Conservation (phyloP, 1,284 basidiomycete genomes). For the Trichosporon sp. region DNA sequence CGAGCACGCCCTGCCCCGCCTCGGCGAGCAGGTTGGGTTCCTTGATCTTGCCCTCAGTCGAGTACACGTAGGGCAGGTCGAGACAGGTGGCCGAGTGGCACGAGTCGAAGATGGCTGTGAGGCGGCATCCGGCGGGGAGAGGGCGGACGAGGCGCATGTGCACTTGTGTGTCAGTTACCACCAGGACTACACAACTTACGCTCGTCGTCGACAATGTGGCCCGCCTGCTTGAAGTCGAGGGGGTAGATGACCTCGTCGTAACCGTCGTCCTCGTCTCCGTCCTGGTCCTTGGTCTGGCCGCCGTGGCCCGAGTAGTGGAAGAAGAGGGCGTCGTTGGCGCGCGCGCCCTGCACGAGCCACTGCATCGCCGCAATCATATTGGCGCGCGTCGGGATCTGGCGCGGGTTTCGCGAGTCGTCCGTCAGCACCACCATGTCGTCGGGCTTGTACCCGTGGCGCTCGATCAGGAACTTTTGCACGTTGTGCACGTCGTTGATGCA, state of each 20-base stretch:
- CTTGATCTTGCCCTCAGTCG: conserved; percentile 81
- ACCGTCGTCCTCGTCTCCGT: conserved; percentile 66
- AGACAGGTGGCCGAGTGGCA: conserved; percentile 59
- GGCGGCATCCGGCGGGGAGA: conserved; percentile 77
- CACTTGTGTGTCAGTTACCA: conserved; percentile 25
- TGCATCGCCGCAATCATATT: conserved; percentile 86
- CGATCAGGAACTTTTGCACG: conserved; percentile 73
- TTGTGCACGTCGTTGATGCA: conserved; percentile 88
- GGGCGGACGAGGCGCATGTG: conserved; percentile 63
- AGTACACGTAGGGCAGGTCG: conserved; percentile 66
- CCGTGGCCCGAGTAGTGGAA: conserved; percentile 88
- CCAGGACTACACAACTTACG: conserved; percentile 45
- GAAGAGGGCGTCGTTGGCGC: conserved; percentile 82
- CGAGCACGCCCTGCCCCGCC: conserved; percentile 72
- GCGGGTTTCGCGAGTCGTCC: conserved; percentile 69
- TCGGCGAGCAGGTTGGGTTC: conserved; percentile 81
- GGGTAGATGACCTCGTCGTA: conserved; percentile 79
- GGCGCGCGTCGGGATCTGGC: conserved; percentile 70
- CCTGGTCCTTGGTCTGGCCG: conserved; percentile 70
- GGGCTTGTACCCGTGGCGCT: conserved; percentile 68
- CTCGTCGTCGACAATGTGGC: conserved; percentile 83
- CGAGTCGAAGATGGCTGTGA: conserved; percentile 82
- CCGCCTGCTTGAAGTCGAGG: conserved; percentile 69
- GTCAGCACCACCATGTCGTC: conserved; percentile 84
- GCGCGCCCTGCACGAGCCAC: conserved; percentile 81